Base-by-base conservation (phyloP, 208 protist species). In the Zelonia costaricensis region DNA sequence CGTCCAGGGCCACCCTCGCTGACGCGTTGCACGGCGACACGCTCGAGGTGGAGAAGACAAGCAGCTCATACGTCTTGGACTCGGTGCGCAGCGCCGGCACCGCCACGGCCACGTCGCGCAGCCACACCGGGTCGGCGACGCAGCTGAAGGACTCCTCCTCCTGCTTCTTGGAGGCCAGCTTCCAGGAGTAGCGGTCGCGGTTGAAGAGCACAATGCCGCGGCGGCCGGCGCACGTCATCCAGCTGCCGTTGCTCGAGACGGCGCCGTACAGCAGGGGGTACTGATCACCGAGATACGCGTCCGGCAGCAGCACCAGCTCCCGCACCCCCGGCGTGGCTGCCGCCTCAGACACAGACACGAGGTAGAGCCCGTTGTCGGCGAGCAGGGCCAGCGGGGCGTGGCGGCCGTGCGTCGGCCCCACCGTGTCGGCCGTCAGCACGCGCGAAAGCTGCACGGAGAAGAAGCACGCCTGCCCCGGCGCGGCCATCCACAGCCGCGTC, bases 121-220 rank as follows among this genome's bases (percentile, higher is more conserved):
- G 64, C 80, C 84, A 94, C 20, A 75, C 61, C 2, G 84, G 85
- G 40, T 86, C 78, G 1, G 74, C 74, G 2, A 91, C 68, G 48
- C 75, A 86, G 35, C 48, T 59, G 23, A 85, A 75, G 4, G 52
- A 61, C 46, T 57, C 54, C 43, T 82, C 71, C 18, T 74, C 62
- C 23, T 60, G 40, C 35, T 67, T 57, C 20, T 78, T 47, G 36
- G 71, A 64, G 13, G 80, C 59, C 45, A 76, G 35, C 40, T 48
- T 51, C 84, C 88, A 92, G 22, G 56, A 57, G 13, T 72, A 69
- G 33, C 63, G 40, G 12, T 61, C 38, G 22, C 81, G 68, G 58
- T 75, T 63, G 57, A 84, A 84, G 4, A 85, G 20, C 10, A 73
- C 60, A 46, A 73, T 58, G 16, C 85, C 85, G 36, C 54, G 54